phyloP scores from a whole-genome alignment of 352 stramenopile species.

The Phytopythium oedochilum region DNA sequence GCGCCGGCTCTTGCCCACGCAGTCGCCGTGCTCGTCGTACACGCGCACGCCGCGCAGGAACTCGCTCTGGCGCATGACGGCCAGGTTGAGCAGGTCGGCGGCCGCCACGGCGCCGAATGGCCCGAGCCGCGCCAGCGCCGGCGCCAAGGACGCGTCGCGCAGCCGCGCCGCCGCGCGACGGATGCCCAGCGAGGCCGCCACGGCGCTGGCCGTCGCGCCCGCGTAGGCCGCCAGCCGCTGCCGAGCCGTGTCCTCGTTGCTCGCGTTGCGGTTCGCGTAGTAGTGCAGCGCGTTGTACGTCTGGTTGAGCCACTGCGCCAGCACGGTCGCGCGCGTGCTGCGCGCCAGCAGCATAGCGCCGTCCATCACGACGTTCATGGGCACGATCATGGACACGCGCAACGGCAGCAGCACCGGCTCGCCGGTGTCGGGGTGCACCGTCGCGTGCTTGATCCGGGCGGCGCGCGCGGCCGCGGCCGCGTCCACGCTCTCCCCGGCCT shows the following conservation, averaged over 20 bases:
- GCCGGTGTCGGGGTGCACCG: conserved; percentile 73
- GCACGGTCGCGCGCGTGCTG: conserved; percentile 57
- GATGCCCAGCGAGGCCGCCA: conserved; percentile 70
- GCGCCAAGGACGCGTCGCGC: conserved; percentile 37
- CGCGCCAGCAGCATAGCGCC: conserved; percentile 75
- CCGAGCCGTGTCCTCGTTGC: conserved; percentile 72
- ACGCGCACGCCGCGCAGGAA: conserved; percentile 77
- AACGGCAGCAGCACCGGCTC: conserved; percentile 60
- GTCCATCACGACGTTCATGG: conserved; percentile 84
- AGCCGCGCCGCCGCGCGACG: conserved; percentile 47
- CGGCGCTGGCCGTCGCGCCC: conserved; percentile 66
- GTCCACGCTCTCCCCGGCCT: conserved; percentile 33
- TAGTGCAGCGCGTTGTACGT: conserved; percentile 90
- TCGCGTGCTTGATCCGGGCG: conserved; percentile 62
- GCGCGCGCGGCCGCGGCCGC: conserved; percentile 36
- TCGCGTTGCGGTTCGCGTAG: conserved; percentile 86
- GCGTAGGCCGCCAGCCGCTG: conserved; percentile 69
- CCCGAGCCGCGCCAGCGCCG: conserved; percentile 54
- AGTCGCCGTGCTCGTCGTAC: conserved; percentile 78
- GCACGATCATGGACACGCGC: conserved; percentile 83
- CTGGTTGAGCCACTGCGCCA: conserved; percentile 86
- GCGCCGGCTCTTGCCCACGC: conserved; percentile 68
- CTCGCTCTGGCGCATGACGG: conserved; percentile 84
- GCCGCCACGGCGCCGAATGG: conserved; percentile 80
- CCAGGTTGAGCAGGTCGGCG: conserved; percentile 81